Evolutionary conservation across 805 yeast species (phyloP).

Genomic region (Spencermartinsiella europaea): DNA sequence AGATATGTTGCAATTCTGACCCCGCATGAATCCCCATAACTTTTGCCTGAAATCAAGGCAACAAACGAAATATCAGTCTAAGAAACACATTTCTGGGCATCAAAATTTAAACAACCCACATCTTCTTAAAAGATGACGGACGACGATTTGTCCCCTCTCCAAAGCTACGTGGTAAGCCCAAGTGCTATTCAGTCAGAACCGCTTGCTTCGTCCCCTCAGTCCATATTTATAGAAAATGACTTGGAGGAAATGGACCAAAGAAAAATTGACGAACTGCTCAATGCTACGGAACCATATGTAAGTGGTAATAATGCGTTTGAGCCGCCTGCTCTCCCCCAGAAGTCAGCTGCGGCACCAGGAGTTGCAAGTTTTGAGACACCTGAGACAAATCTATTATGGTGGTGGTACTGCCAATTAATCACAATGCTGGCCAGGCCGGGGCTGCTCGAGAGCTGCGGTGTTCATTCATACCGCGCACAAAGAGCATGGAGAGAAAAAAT

Average conservation of each 20-base stretch:
- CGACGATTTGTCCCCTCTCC: too few species aligned
- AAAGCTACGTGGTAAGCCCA: not conserved
- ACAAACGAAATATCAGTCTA: too few species aligned
- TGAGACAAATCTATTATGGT: conserved; percentile 5
- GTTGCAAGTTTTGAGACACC: too few species aligned
- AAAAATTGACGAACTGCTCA: not conserved
- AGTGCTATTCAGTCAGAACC: not conserved
- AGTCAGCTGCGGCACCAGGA: too few species aligned
- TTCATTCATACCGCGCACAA: conserved; percentile 62
- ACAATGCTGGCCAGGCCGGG: conserved; percentile 85
- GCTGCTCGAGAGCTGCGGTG: conserved; percentile 54
- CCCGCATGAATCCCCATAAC: not conserved
- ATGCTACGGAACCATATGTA: too few species aligned
- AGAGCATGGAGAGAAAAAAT: conserved; percentile 80
- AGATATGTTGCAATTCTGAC: too few species aligned
- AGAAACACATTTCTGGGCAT: too few species aligned
- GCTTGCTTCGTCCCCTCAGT: too few species aligned
- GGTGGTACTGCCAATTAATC: conserved; percentile 54
- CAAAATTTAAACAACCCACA: too few species aligned
- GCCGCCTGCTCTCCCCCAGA: too few species aligned
- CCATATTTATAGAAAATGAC: not conserved
- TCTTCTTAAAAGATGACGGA: too few species aligned
- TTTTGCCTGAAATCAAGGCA: not conserved
- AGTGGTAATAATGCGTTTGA: too few species aligned
- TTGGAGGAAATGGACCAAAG: not conserved